A percentile compares a stretch with the other conserved stretches of the same genome.
Conservation (phyloP, 495 filamentous ascomycete genomes). For the Podospora comata region DNA sequence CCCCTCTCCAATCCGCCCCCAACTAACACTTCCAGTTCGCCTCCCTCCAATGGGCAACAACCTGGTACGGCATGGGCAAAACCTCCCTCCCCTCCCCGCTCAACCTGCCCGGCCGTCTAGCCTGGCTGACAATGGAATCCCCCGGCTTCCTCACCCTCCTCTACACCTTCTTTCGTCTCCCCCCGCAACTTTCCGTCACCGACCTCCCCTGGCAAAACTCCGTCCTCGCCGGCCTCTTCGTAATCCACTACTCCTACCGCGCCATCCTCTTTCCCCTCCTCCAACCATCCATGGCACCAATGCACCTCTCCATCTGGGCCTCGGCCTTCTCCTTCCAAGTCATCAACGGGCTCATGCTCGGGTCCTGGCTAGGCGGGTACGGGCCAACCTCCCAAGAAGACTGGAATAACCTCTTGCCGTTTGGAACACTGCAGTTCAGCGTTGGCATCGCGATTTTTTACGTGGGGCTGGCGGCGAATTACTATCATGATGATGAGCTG, state of each 20-base stretch:
- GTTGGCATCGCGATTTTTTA: constrained; percentile 50
- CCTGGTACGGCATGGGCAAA: constrained; percentile 78
- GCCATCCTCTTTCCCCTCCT: constrained; percentile 76
- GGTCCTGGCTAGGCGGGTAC: constrained; percentile 76
- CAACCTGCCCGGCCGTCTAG: constrained; percentile 85
- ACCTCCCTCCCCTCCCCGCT: constrained; percentile 62
- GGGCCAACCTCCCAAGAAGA: constrained; percentile 59
- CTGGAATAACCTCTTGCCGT: constrained; percentile 47
- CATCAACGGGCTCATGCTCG: constrained; percentile 70
- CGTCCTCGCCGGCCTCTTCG: constrained; percentile 61
- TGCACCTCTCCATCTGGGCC: constrained; percentile 62
- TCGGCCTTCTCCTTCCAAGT: constrained; percentile 69
- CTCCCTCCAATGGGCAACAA: constrained; percentile 58
- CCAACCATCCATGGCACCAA: constrained; percentile 87
- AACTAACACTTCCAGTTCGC: constrained; percentile 44
- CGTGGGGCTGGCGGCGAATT: constrained; percentile 72
- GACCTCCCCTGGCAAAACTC: constrained; percentile 66
- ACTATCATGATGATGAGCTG: constrained; percentile 76
- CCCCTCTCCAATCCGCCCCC: background rate
- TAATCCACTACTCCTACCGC: constrained; percentile 86
- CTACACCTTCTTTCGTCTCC: constrained; percentile 68
- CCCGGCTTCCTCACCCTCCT: constrained; percentile 71
- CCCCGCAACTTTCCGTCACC: constrained; percentile 45
- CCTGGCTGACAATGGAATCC: constrained; percentile 84
- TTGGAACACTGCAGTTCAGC: constrained; percentile 40